Base-by-base conservation (phyloP, 2,329 filamentous ascomycete genomes). In the Aspergillus pseudoviridinutans region DNA sequence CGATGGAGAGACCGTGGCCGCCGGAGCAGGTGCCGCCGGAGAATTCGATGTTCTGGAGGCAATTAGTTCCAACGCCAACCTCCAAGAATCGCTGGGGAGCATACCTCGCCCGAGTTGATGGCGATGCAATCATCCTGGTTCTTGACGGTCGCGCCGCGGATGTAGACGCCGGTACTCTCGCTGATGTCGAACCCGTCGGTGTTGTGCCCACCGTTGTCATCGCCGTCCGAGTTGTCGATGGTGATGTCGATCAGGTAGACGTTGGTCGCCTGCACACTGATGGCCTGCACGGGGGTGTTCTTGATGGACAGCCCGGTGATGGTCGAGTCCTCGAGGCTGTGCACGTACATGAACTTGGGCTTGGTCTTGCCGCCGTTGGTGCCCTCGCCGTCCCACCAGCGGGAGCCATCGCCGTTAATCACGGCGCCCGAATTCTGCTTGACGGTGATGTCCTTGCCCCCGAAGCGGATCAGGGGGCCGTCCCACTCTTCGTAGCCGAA, bases 401-500 rank as follows among this genome's bases (percentile, higher is more conserved):
- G 68, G 12, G 77, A 67, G 38, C 85, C 84, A 38, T 82, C 76
- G 54, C 83, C 82, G 65, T 88, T 76, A 52, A 88, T 79, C 20
- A 78, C 71, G 59, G 77, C 77, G 22, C 81, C 85, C 0, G 73
- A 60, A 24, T 79, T 79, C 44, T 82, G 82, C 7, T 75, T 76
- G 50, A 87, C 75, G 24, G 78, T 78, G 62, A 87, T 78, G 59
- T 77, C 74, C 32, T 73, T 82, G 46, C 87, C 87, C 0, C 81
- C 82, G 62, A 89, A 77, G 42, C 80, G 80, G 66, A 89, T 79
- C 6, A 90, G 78, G 50, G 86, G 86, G 0, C 87, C 87, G 1
- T 69, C 70, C 86, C 86, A 89, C 65, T 87, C 82, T 59, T 83
- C 76, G 73, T 87, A 88, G 25, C 78, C 86, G 67, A 87, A 89